Evolutionary conservation across 352 stramenopile species (phyloP), one percentile per base, ranked within the genome.

Genomic region (Thraustochytrium striatum): DNA sequence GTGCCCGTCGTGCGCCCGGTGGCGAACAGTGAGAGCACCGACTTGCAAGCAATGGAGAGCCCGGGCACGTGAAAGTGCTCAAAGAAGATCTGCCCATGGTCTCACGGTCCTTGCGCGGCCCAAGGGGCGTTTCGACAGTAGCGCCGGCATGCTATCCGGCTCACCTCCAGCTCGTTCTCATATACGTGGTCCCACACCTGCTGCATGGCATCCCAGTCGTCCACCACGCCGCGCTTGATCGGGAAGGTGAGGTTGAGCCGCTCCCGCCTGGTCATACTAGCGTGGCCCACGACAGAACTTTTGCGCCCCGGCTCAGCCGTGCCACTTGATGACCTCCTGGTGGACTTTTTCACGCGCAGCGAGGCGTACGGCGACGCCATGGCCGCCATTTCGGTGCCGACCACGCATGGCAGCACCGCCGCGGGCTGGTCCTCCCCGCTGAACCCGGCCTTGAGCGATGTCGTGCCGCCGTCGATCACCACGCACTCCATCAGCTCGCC

Each of bases 181-280:
- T 81, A 83, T 9, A 47, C 61, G n/a, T 75, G 28, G 19, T 83
- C 43, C 79, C 68, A 81, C 5, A 83, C n/a, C 3, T 25, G 44
- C 47, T 81, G 39, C 1, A 83, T 70, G 9, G 33, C 50, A 2
- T 81, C 69, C 79, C 79, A 83, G 69, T 83, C 72, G 13, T 47
- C 35, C 13, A 83, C 69, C 0, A 55, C 11, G 32, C 79, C 79
- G 1, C 43, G 69, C 35, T 52, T 59, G 35, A 83, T 81, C 25
- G 79, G 79, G 25, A 57, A 2, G 16, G 44, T 19, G 8, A 53
- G 36, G 9, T 78, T 5, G 1, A 21, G 21, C 33, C 30, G 41
- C 7, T 21, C 9, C 9, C 38, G 25, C 9, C 3, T 44, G 41
- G 44, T 44, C 28, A 47, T 38, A 33, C n/a, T 19, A 19, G 55